Percentiles rank a stretch among this genome's conserved stretches.
Conservation (phyloP, 495 filamentous ascomycete species). For the Lophiotrema nucula region DNA sequence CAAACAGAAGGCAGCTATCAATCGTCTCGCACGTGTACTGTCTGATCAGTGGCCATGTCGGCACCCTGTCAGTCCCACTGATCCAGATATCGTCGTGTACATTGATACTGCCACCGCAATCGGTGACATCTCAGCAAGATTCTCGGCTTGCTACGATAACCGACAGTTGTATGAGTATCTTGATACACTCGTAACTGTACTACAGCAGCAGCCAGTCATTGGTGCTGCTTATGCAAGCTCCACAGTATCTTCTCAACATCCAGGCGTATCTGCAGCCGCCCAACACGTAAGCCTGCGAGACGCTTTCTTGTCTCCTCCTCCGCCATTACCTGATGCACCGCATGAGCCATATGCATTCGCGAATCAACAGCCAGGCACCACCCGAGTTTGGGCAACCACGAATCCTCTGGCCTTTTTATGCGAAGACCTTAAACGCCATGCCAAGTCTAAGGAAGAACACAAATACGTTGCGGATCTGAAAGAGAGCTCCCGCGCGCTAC, state of each 20-base stretch:
- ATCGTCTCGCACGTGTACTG: background rate
- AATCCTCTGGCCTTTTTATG: background rate
- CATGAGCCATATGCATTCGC: too few species aligned
- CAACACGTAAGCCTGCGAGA: too few species aligned
- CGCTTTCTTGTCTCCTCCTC: too few species aligned
- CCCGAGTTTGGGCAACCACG: background rate
- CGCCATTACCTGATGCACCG: too few species aligned
- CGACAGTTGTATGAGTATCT: constrained; percentile 35
- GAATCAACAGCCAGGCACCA: background rate
- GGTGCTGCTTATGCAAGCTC: too few species aligned
- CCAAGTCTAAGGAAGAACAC: constrained; percentile 1
- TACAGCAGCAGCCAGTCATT: background rate
- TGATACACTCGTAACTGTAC: constrained; percentile 2
- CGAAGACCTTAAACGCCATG: background rate
- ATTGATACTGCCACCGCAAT: constrained; percentile 31
- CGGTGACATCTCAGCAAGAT: constrained; percentile 19
- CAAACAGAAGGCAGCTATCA: background rate
- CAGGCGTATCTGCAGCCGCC: too few species aligned
- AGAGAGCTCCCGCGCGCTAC: background rate
- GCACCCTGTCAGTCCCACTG: constrained; percentile 8
- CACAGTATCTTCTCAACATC: too few species aligned
- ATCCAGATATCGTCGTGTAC: constrained; percentile 5
- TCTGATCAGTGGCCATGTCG: constrained; percentile 20
- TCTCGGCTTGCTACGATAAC: constrained; percentile 44
- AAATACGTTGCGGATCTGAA: background rate